Percentiles rank a stretch among this genome's conserved stretches.
phyloP scores from a whole-genome alignment of 805 yeast genomes.

The Ogataea methylovora region DNA sequence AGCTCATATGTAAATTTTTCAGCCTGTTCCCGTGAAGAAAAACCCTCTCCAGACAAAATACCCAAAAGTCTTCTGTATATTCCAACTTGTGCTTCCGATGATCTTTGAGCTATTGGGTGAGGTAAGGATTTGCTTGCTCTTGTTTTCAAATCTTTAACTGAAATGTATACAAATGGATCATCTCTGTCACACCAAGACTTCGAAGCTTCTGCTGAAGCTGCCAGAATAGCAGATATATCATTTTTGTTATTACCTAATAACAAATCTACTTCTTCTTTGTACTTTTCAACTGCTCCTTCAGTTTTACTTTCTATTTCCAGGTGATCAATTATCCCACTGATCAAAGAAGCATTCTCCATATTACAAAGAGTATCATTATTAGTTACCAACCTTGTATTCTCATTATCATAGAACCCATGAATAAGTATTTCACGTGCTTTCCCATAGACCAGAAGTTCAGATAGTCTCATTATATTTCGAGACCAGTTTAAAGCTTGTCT shows the following conservation, averaged over 20 bases:
- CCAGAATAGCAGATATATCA: background rate
- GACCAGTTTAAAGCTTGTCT: constrained; percentile 25
- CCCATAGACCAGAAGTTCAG: constrained; percentile 35
- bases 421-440: constrained; percentile 57
- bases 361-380: background rate
- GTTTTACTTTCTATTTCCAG: constrained; percentile 20
- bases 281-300: constrained; percentile 10
- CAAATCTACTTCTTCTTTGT: constrained; percentile 12
- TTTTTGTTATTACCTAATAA: constrained; percentile 1
- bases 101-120: constrained; percentile 39
- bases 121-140: constrained; percentile 40
- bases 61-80: constrained; percentile 48
- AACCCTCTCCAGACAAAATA: constrained; percentile 19
- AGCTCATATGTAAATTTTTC: constrained; percentile 29
- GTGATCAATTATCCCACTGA: constrained; percentile 63
- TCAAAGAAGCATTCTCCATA: constrained; percentile 28
- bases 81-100: constrained; percentile 53
- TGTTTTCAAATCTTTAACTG: constrained; percentile 57
- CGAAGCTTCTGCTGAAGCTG: constrained; percentile 1
- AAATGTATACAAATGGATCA: constrained; percentile 21
- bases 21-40: constrained; percentile 5
- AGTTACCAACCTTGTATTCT: constrained; percentile 5
- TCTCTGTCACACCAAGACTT: constrained; percentile 19
- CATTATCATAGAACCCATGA: constrained; percentile 41
- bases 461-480: constrained; percentile 33